Evolutionary conservation across 2,329 filamentous ascomycete genomes (phyloP).

Genomic region (Microcera coccophila): DNA sequence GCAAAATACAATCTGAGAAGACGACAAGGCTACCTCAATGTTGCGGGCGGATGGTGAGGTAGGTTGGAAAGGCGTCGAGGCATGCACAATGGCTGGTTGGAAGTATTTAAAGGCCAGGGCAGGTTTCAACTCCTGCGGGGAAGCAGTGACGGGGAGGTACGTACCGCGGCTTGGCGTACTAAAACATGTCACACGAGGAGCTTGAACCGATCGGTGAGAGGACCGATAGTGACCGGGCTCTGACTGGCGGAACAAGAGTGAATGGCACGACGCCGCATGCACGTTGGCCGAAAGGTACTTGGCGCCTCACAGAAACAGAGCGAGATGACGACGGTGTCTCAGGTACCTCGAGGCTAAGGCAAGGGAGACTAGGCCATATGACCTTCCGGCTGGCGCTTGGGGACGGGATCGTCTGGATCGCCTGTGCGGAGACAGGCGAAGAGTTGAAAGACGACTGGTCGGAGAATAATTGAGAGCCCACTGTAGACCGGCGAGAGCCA

Average conservation of each 20-base stretch:
- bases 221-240: background rate
- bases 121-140: conserved; percentile 18
- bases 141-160: conserved; percentile 8
- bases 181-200: conserved; percentile 1
- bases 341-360: no score
- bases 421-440: background rate
- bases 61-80: conserved; percentile 2
- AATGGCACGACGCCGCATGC: background rate
- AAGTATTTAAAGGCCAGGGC: conserved; percentile 24
- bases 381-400: conserved; percentile 18
- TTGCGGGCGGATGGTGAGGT: no score
- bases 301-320: background rate
- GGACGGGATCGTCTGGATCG: conserved; percentile 5
- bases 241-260: background rate
- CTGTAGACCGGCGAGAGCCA: no score
- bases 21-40: no score
- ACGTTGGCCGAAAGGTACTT: background rate
- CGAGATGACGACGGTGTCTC: no score
- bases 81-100: conserved; percentile 8
- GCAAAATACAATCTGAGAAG: no score
- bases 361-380: conserved; percentile 20
- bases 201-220: background rate
- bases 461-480: conserved; percentile 22
- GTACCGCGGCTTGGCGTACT: no score
- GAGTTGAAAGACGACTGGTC: conserved; percentile 14